phyloP scores from a whole-genome alignment of 495 filamentous ascomycete species.

The Penicillium diatomitis region DNA sequence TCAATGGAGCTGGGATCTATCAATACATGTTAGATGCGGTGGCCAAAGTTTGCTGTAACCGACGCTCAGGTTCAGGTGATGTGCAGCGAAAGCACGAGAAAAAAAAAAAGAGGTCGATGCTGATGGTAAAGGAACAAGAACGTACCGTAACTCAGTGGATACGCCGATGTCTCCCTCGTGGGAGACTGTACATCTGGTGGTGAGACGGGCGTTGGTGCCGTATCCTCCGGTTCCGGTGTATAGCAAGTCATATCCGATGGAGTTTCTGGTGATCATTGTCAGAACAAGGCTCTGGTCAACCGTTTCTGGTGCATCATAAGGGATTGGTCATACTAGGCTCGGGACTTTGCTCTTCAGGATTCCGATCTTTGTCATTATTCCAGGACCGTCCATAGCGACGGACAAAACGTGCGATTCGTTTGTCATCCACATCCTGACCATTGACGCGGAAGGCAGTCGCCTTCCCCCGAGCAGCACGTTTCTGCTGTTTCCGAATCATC shows the following conservation, averaged over 20 bases:
- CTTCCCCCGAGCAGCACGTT: slow-evolving; percentile 34
- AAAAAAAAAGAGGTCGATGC: background rate
- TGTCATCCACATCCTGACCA: slow-evolving; percentile 30
- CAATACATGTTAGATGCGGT: background rate
- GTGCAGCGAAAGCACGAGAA: no score
- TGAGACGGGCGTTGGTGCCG: slow-evolving; percentile 24
- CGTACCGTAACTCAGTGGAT: slow-evolving; percentile 15
- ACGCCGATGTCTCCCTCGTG: slow-evolving; percentile 18
- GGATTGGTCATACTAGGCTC: slow-evolving; percentile 24
- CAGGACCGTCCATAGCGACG: slow-evolving; percentile 24
- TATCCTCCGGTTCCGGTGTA: slow-evolving; percentile 28
- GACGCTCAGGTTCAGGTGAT: no score
- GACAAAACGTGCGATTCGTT: slow-evolving; percentile 31
- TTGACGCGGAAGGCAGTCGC: slow-evolving; percentile 32
- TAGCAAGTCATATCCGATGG: slow-evolving; percentile 37
- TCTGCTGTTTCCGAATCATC: slow-evolving; percentile 36
- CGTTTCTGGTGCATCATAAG: background rate
- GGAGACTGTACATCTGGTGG: slow-evolving; percentile 25
- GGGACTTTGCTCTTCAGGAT: slow-evolving; percentile 17
- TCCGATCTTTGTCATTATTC: slow-evolving; percentile 17
- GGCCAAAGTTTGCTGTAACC: no score
- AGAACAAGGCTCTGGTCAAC: background rate
- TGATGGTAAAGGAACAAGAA: background rate
- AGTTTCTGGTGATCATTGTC: slow-evolving; percentile 18
- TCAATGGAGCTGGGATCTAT: slow-evolving; percentile 17